A percentile compares a stretch with the other conserved stretches of the same genome.
These are phyloP conservation scores for Passiflora organensis DNA, from an alignment of 345 rosid species.

Conservation along the genomic window DNA sequence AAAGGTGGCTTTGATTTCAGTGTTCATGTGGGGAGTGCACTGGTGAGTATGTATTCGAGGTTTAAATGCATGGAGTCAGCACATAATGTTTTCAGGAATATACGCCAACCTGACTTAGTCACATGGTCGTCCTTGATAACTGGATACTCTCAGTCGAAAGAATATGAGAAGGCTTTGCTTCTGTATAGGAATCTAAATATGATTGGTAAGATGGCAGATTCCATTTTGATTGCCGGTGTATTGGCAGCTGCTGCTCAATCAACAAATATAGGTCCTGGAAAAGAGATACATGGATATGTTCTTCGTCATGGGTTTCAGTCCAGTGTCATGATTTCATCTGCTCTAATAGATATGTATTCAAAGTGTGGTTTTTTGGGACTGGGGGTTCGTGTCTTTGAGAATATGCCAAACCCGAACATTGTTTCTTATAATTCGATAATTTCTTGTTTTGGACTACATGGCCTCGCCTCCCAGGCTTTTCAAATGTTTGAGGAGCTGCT, in stretches of 20 bases:
- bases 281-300: slow-evolving; percentile 51
- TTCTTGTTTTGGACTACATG: slow-evolving; percentile 65
- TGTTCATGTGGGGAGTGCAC: slow-evolving; percentile 53
- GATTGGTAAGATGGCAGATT: slow-evolving; percentile 52
- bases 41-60: slow-evolving; percentile 72
- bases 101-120: slow-evolving; percentile 62
- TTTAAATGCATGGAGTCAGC: slow-evolving; percentile 56
- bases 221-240: slow-evolving; percentile 48
- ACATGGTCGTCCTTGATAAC: slow-evolving; percentile 73
- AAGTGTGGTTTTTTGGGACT: slow-evolving; percentile 62
- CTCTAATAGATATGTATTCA: slow-evolving; percentile 70
- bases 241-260: slow-evolving; percentile 56
- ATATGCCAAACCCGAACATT: slow-evolving; percentile 37
- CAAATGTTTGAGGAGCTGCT: slow-evolving; percentile 50
- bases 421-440: slow-evolving; percentile 69
- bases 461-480: slow-evolving; percentile 60
- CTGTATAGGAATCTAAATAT: slow-evolving; percentile 41
- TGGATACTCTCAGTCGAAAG: slow-evolving; percentile 55
- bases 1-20: slow-evolving; percentile 50
- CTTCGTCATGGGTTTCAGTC: slow-evolving; percentile 52
- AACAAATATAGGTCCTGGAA: slow-evolving; percentile 46
- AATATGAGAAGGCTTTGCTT: slow-evolving; percentile 43
- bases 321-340: slow-evolving; percentile 57
- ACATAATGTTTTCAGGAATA: slow-evolving; percentile 35
- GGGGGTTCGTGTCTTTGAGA: slow-evolving; percentile 43